Conservation (phyloP, 148 eudicot genomes). For the Arbutus unedo region DNA sequence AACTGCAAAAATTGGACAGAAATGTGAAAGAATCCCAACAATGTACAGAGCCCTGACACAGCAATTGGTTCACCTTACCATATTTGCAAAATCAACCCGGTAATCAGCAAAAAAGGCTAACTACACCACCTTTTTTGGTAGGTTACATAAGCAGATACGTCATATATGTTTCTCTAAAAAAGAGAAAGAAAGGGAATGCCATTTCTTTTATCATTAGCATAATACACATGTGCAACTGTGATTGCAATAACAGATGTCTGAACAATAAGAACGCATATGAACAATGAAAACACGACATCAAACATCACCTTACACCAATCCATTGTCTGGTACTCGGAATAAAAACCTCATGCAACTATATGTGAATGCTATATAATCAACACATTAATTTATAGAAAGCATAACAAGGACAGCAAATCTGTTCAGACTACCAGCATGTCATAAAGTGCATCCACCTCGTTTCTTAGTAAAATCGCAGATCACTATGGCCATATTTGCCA, state of each 20-base stretch:
- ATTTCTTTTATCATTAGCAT: not conserved
- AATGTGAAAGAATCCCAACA: slow-evolving; percentile 9
- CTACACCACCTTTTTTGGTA: not conserved
- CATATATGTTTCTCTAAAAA: not conserved
- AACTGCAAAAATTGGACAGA: not conserved
- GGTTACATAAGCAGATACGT: not conserved
- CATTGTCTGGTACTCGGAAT: not conserved
- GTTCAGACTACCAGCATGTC: not conserved
- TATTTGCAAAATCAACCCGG: not conserved
- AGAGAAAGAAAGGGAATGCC: not conserved
- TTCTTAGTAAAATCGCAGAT: not conserved
- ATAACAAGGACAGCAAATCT: not conserved
- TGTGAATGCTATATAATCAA: not conserved
- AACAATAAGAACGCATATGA: not conserved
- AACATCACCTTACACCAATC: not conserved
- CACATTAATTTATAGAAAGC: not conserved
- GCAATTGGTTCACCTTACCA: not conserved
- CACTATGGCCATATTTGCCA: not conserved
- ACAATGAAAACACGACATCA: not conserved
- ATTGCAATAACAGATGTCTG: not conserved
- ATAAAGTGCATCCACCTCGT: not conserved
- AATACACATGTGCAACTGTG: not conserved
- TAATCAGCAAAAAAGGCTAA: not conserved
- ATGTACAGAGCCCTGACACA: slow-evolving; percentile 2
- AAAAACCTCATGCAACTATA: not conserved